phyloP scores from a whole-genome alignment of 495 filamentous ascomycete species.

The Trichoderma virens region DNA sequence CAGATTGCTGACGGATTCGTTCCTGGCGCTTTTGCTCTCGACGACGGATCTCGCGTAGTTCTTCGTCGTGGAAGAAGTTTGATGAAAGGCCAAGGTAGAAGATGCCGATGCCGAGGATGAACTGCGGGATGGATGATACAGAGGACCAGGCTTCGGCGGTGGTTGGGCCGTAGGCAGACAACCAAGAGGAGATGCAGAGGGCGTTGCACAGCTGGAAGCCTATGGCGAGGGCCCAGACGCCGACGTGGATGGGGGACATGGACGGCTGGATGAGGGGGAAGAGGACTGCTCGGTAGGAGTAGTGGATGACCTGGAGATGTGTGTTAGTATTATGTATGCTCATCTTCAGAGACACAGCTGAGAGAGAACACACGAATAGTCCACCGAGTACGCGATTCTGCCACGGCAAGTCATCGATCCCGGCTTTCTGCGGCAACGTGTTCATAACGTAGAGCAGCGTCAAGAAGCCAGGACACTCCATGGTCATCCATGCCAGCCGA shows the following conservation, averaged over 20 bases:
- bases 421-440: slow-evolving; percentile 48
- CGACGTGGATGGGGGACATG: slow-evolving; percentile 78
- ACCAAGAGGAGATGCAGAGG: slow-evolving; percentile 66
- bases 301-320: slow-evolving; percentile 55
- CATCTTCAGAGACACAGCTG: slow-evolving; percentile 10
- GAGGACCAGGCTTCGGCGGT: slow-evolving; percentile 50
- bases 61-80: slow-evolving; percentile 80
- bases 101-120: slow-evolving; percentile 38
- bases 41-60: slow-evolving; percentile 68
- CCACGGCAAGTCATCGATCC: slow-evolving; percentile 49
- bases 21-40: slow-evolving; percentile 40
- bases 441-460: slow-evolving; percentile 70
- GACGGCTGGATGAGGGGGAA: slow-evolving; percentile 74
- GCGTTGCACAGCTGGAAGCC: slow-evolving; percentile 77
- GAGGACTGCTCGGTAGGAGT: slow-evolving; percentile 78
- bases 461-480: slow-evolving; percentile 75
- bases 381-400: slow-evolving; percentile 60
- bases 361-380: slow-evolving; percentile 44
- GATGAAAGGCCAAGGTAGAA: slow-evolving; percentile 59
- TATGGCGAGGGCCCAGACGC: slow-evolving; percentile 52
- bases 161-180: slow-evolving; percentile 67
- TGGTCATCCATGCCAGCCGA: slow-evolving; percentile 72
- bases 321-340: no score
- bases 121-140: slow-evolving; percentile 25
- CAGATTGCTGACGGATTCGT: slow-evolving; percentile 24